These are phyloP conservation scores for Plectranthus barbatus DNA, from an alignment of 257 asterid genomes.

Conservation along the genomic window DNA sequence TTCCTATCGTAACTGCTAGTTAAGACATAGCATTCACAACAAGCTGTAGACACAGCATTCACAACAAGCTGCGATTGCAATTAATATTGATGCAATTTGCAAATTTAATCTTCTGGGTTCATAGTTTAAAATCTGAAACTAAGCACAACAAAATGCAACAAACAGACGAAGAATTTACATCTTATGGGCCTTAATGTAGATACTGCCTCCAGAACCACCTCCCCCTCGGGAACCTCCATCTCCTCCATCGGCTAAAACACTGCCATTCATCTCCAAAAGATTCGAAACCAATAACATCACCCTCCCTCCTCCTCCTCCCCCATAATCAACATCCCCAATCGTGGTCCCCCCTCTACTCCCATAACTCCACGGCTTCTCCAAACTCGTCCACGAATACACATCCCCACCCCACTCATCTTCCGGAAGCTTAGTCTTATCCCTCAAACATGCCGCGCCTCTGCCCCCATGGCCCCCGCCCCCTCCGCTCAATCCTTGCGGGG, in stretches of 20 bases:
- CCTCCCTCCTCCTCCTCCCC: conserved; percentile 99
- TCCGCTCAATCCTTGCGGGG: conserved; percentile 81
- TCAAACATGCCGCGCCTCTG: conserved; percentile 88
- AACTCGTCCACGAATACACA: conserved; percentile 70
- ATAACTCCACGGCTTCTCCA: conserved; percentile 64
- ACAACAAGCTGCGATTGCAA: neutral
- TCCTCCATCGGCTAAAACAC: conserved; percentile 83
- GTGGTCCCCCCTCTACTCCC: conserved; percentile 95
- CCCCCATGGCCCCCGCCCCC: conserved; percentile 99
- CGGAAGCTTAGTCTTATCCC: conserved; percentile 56
- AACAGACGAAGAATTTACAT: conserved; percentile 46
- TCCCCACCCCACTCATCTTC: conserved; percentile 99
- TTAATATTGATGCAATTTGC: neutral
- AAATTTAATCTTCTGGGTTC: neutral
- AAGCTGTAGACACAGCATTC: neutral
- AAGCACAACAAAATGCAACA: neutral
- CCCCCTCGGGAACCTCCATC: conserved; percentile 87
- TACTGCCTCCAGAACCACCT: conserved; percentile 99
- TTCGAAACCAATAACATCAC: conserved; percentile 33
- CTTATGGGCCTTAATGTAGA: conserved; percentile 64
- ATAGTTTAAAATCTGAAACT: neutral
- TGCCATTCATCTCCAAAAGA: conserved; percentile 76
- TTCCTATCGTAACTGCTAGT: neutral
- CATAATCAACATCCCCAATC: conserved; percentile 66
- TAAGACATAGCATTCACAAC: neutral